phyloP scores from a whole-genome alignment of 2,329 filamentous ascomycete species.

The Rhinocladiella similis region DNA sequence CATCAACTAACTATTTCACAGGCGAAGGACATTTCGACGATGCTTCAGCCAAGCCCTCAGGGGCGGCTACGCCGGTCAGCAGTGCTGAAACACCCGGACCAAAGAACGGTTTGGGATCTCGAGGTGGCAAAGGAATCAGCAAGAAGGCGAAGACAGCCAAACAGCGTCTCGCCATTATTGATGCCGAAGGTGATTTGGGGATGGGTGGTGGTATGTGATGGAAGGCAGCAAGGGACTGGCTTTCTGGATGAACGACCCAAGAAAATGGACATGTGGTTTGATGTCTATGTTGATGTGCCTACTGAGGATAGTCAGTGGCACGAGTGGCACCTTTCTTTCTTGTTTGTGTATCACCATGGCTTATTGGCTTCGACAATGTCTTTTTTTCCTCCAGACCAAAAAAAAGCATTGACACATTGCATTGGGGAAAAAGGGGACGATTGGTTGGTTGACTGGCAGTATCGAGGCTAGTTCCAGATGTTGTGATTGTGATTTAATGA shows the following conservation, averaged over 20 bases:
- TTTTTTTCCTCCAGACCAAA: background rate
- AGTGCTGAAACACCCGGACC: conserved; percentile 48
- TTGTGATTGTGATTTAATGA: too few relatives aligned
- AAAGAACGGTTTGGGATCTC: conserved; percentile 62
- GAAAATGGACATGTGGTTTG: background rate
- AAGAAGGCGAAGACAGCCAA: conserved; percentile 64
- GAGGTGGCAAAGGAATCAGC: conserved; percentile 54
- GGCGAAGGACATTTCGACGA: conserved; percentile 97
- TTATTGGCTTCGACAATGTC: background rate
- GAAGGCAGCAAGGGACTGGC: background rate
- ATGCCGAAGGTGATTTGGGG: conserved; percentile 44
- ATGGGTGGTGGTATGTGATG: conserved; percentile 29
- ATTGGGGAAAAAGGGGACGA: background rate
- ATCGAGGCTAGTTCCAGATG: too few relatives aligned
- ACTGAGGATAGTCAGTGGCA: too few relatives aligned
- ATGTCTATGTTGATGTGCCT: too few relatives aligned
- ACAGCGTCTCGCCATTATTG: conserved; percentile 47
- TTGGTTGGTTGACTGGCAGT: too few relatives aligned
- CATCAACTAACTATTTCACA: conserved; percentile 41
- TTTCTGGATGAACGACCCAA: background rate
- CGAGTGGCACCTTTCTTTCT: background rate
- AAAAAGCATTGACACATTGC: background rate
- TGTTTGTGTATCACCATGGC: background rate
- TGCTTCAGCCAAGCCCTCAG: conserved; percentile 75
- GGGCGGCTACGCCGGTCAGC: conserved; percentile 77